Percentiles rank a stretch among this genome's conserved stretches.
Conservation (phyloP, 2,329 filamentous ascomycete genomes). For the Penicillium sp. region DNA sequence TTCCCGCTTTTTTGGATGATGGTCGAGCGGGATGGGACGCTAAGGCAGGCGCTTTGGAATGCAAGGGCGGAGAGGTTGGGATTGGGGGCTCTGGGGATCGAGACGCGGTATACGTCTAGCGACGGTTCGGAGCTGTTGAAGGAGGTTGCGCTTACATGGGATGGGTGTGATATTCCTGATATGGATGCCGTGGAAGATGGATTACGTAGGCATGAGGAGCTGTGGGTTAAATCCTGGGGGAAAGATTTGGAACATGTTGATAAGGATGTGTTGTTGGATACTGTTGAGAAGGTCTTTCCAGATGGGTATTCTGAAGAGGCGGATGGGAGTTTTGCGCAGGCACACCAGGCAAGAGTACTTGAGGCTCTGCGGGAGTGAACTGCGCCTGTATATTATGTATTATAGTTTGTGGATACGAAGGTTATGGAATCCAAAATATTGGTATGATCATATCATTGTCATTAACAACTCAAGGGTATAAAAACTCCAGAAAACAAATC, state of each 20-base stretch:
- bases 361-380: constrained; percentile 13
- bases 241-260: constrained; percentile 12
- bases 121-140: constrained; percentile 17
- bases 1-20: constrained; percentile 69
- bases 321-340: constrained; percentile 19
- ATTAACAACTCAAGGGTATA: constrained; percentile 22
- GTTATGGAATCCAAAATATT: background rate
- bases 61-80: constrained; percentile 39
- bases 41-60: constrained; percentile 50
- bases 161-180: constrained; percentile 34
- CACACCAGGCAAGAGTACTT: constrained; percentile 22
- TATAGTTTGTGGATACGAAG: background rate
- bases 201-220: constrained; percentile 22
- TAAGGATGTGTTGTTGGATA: constrained; percentile 29
- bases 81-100: constrained; percentile 40
- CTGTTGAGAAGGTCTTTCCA: constrained; percentile 29
- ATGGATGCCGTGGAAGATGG: constrained; percentile 34
- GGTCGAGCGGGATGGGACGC: constrained; percentile 37
- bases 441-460: constrained; percentile 7
- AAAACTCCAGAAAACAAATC: constrained; percentile 3
- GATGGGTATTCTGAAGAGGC: constrained; percentile 12
- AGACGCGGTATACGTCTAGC: constrained; percentile 33
- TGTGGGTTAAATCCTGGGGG: constrained; percentile 34
- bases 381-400: background rate
- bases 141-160: constrained; percentile 37